Percentiles rank a stretch among this genome's conserved stretches.
Conservation (phyloP, 148 eudicot genomes). For the Rhododendron ovatum region DNA sequence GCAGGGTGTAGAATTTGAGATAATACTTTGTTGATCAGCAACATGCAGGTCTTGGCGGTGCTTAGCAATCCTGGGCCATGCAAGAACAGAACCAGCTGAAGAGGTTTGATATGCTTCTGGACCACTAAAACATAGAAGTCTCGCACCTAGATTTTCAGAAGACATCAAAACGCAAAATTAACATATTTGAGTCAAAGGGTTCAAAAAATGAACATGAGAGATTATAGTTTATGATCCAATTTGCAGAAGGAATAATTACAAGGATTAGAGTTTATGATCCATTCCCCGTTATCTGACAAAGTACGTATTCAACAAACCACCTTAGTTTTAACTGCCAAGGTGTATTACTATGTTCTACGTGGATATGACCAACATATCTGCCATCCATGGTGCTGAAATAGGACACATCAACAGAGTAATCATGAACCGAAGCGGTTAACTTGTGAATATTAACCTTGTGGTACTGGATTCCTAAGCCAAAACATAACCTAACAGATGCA, state of each 20-base stretch:
- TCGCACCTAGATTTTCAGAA: conserved; percentile 20
- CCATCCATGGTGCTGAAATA: not conserved
- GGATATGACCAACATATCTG: not conserved
- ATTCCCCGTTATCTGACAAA: not conserved
- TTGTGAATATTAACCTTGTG: not conserved
- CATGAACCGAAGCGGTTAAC: not conserved
- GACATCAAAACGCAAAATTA: not conserved
- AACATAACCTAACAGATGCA: not conserved
- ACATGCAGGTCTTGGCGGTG: not conserved
- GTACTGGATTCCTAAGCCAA: not conserved
- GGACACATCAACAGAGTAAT: not conserved
- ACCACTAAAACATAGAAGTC: conserved; percentile 25
- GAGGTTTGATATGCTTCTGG: conserved; percentile 9
- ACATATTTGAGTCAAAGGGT: not conserved
- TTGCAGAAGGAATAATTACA: not conserved
- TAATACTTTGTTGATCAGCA: not conserved
- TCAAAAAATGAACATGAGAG: not conserved
- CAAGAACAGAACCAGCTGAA: not conserved
- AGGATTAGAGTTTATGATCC: not conserved
- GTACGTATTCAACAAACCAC: not conserved
- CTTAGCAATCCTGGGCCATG: conserved; percentile 10
- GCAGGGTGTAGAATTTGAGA: not conserved
- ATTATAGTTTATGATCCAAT: not conserved
- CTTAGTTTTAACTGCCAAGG: not conserved
- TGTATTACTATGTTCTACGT: not conserved